Percentiles rank a stretch among this genome's conserved stretches.
phyloP scores from a whole-genome alignment of 768 basidiomycete genomes.

The Leucocoprinus birnbaumii region DNA sequence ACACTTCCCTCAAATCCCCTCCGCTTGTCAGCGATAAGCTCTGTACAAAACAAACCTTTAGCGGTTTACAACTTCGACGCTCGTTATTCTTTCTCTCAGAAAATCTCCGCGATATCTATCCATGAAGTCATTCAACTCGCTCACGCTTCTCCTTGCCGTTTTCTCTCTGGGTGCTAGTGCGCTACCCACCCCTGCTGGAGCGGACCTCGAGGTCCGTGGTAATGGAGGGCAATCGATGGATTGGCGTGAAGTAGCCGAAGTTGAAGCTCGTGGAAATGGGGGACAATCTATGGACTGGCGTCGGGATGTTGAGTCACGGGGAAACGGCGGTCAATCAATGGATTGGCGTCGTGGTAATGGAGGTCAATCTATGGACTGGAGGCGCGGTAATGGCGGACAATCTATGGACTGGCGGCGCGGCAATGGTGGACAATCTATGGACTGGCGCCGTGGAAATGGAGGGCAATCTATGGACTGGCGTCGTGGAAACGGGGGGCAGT shows the following conservation, averaged over 20 bases:
- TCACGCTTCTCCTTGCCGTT: slow-evolving; percentile 1
- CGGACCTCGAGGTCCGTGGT: not conserved
- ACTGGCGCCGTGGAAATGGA: too few relatives aligned
- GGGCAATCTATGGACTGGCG: not conserved
- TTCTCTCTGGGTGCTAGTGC: slow-evolving; percentile 6
- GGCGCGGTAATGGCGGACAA: not conserved
- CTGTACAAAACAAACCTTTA: not conserved
- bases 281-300: not conserved
- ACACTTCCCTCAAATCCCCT: not conserved
- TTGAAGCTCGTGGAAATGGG: too few relatives aligned
- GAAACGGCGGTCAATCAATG: not conserved
- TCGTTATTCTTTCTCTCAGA: not conserved
- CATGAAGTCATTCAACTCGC: slow-evolving; percentile 1
- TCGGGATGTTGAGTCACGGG: too few relatives aligned
- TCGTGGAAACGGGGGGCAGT: not conserved
- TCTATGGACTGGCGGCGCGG: not conserved
- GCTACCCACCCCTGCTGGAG: not conserved
- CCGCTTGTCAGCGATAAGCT: not conserved
- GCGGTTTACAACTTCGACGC: not conserved
- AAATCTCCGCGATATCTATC: not conserved
- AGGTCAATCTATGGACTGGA: too few relatives aligned
- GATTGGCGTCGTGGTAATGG: too few relatives aligned
- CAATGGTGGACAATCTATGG: too few relatives aligned
- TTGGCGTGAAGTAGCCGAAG: too few relatives aligned
- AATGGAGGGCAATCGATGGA: not conserved